These are phyloP conservation scores for Acanthamoeba sp. DNA, from an alignment of 208 protist genomes.

Conservation along the genomic window DNA sequence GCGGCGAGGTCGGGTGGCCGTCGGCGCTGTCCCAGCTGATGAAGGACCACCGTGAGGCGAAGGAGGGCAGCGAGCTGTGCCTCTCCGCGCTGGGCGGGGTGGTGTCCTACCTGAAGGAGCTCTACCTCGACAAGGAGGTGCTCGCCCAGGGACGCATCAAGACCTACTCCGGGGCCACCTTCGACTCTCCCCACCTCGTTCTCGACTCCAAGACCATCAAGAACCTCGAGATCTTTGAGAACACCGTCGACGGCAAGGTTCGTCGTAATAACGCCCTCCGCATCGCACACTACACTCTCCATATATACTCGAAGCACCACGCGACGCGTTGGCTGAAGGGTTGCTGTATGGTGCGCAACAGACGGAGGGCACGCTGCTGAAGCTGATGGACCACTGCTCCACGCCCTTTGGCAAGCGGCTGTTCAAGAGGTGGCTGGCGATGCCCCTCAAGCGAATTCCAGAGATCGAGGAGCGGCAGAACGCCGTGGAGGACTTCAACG, in stretches of 20 bases:
- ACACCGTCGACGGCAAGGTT: conserved; percentile 54
- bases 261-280: too few relatives aligned
- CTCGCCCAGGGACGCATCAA: conserved; percentile 52
- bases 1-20: neutral
- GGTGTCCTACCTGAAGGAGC: conserved; percentile 80
- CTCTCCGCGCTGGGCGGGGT: conserved; percentile 79
- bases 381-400: conserved; percentile 20
- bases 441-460: neutral
- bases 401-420: conserved; percentile 60
- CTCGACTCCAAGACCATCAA: conserved; percentile 49
- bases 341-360: neutral
- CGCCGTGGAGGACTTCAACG: conserved; percentile 57
- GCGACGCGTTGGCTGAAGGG: neutral
- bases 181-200: conserved; percentile 26
- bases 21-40: conserved; percentile 3
- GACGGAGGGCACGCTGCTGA: conserved; percentile 30
- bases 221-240: conserved; percentile 62
- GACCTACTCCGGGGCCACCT: neutral
- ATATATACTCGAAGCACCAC: too few relatives aligned
- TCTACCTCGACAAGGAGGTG: conserved; percentile 78
- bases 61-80: neutral
- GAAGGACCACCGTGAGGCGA: neutral
- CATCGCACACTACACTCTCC: too few relatives aligned
- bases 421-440: conserved; percentile 12
- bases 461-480: conserved; percentile 45